phyloP scores from a whole-genome alignment of 805 yeast genomes.

The Monosporozyma solicola region DNA sequence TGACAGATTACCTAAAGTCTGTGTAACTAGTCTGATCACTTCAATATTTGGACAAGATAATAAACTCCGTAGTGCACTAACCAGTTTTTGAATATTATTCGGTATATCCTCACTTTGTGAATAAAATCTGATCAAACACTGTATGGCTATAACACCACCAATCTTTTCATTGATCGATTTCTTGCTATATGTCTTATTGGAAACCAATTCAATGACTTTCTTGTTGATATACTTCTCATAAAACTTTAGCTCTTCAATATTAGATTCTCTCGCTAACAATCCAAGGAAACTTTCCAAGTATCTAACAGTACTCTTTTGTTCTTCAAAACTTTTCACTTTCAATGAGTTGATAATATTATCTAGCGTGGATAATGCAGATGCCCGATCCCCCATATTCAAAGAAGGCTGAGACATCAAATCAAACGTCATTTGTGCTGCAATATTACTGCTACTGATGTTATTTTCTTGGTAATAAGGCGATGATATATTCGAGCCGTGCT shows the following conservation, averaged over 20 bases:
- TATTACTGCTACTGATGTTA: not conserved
- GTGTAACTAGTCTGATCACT: constrained; percentile 75
- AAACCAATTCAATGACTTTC: constrained; percentile 68
- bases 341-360: constrained; percentile 27
- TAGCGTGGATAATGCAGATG: constrained; percentile 15
- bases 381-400: not conserved
- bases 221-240: constrained; percentile 77
- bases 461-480: not conserved
- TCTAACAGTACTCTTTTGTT: constrained; percentile 48
- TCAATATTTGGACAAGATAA: constrained; percentile 68
- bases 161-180: constrained; percentile 52
- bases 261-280: constrained; percentile 63
- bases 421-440: not conserved
- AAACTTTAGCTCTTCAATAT: constrained; percentile 66
- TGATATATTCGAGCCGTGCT: not conserved
- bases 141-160: constrained; percentile 87
- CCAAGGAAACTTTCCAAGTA: constrained; percentile 52
- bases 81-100: constrained; percentile 73
- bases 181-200: constrained; percentile 16
- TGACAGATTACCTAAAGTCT: constrained; percentile 75
- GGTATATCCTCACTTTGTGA: constrained; percentile 72
- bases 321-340: constrained; percentile 23
- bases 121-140: constrained; percentile 71
- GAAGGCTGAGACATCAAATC: not conserved
- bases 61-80: constrained; percentile 66